Conservation (phyloP, 441 rosid species). For the Breynia disticha region DNA sequence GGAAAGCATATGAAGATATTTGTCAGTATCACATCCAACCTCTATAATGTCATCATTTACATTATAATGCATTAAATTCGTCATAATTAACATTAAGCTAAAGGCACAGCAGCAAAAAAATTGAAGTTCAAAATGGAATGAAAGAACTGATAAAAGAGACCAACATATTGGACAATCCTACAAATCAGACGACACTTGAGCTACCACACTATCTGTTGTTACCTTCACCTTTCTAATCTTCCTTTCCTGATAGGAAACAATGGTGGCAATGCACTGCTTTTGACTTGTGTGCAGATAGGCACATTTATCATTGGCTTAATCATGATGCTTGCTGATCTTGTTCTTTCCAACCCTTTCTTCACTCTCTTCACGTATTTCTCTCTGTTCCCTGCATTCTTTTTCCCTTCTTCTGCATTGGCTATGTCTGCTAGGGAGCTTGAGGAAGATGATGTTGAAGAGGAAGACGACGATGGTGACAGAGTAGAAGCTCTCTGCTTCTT, state of each 20-base stretch:
- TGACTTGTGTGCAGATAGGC: slow-evolving; percentile 64
- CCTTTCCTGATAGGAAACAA: slow-evolving; percentile 62
- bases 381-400: slow-evolving; percentile 22
- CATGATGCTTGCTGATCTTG: slow-evolving; percentile 70
- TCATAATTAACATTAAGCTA: slow-evolving; percentile 16
- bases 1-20: background rate
- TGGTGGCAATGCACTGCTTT: slow-evolving; percentile 59
- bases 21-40: slow-evolving; percentile 18
- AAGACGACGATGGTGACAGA: slow-evolving; percentile 62
- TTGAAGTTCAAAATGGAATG: background rate
- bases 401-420: slow-evolving; percentile 33
- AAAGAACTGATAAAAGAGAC: slow-evolving; percentile 5
- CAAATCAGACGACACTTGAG: slow-evolving; percentile 5
- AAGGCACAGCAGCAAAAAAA: background rate
- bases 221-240: slow-evolving; percentile 46
- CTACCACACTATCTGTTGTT: background rate
- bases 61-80: slow-evolving; percentile 23
- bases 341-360: slow-evolving; percentile 82
- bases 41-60: slow-evolving; percentile 29
- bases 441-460: slow-evolving; percentile 67
- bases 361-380: slow-evolving; percentile 62
- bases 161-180: slow-evolving; percentile 12
- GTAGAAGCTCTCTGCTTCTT: slow-evolving; percentile 67
- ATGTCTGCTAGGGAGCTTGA: slow-evolving; percentile 52
- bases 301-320: slow-evolving; percentile 87